These are phyloP conservation scores for Stachybotrys chartarum DNA, from an alignment of 2,329 filamentous ascomycete species.

Conservation along the genomic window DNA sequence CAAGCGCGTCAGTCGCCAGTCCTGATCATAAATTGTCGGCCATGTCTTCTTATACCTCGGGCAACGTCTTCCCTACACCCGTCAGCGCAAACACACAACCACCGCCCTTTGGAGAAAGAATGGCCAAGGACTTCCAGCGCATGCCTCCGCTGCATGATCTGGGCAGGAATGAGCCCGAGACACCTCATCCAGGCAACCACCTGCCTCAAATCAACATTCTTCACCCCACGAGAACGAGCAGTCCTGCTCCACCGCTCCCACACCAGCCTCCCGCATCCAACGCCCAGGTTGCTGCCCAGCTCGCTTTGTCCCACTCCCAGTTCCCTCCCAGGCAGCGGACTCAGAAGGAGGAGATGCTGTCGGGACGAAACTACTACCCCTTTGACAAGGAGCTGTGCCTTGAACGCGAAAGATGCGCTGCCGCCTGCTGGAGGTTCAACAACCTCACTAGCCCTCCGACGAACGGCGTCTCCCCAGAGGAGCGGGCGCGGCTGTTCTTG, in stretches of 20 bases:
- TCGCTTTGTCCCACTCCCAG: slow-evolving; percentile 49
- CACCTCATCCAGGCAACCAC: slow-evolving; percentile 40
- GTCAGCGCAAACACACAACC: slow-evolving; percentile 48
- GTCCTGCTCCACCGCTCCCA: slow-evolving; percentile 32
- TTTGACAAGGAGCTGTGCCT: slow-evolving; percentile 71
- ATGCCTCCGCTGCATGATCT: slow-evolving; percentile 55
- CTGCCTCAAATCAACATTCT: slow-evolving; percentile 53
- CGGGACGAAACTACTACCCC: slow-evolving; percentile 70
- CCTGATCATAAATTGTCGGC: slow-evolving; percentile 57
- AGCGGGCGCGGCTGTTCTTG: slow-evolving; percentile 63
- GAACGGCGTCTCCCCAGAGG: slow-evolving; percentile 60
- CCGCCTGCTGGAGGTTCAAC: slow-evolving; percentile 81
- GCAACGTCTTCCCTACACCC: slow-evolving; percentile 54
- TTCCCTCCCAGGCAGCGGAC: slow-evolving; percentile 40
- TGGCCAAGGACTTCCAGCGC: slow-evolving; percentile 52
- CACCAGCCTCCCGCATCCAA: slow-evolving; percentile 30
- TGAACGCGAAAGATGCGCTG: slow-evolving; percentile 78
- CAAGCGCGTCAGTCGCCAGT: slow-evolving; percentile 50
- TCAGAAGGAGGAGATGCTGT: slow-evolving; percentile 88
- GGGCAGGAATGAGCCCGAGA: slow-evolving; percentile 47
- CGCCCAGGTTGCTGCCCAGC: slow-evolving; percentile 50
- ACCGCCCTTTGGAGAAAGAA: slow-evolving; percentile 38
- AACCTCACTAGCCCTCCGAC: slow-evolving; percentile 66
- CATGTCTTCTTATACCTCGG: slow-evolving; percentile 41
- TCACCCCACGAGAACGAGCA: slow-evolving; percentile 42